phyloP scores from a whole-genome alignment of 805 yeast species.

The Soucietia sequanensis region DNA sequence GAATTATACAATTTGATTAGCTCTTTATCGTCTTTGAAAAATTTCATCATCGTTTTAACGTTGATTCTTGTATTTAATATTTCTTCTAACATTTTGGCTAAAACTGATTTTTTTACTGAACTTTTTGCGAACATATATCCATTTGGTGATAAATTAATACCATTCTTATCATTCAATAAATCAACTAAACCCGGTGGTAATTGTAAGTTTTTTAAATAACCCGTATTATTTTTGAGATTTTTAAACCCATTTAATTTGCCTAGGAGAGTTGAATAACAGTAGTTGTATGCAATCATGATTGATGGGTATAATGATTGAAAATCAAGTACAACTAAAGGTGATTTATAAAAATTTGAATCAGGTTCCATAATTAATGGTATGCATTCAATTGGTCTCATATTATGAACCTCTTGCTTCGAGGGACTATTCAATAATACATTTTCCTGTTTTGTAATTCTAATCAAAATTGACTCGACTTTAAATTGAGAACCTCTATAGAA shows the following conservation, averaged over 20 bases:
- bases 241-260: slow-evolving; percentile 60
- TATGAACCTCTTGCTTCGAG: slow-evolving; percentile 72
- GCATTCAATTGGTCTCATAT: slow-evolving; percentile 82
- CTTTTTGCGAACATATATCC: slow-evolving; percentile 77
- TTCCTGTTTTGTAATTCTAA: slow-evolving; percentile 74
- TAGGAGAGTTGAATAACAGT: slow-evolving; percentile 73
- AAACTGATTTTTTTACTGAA: slow-evolving; percentile 61
- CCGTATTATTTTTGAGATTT: slow-evolving; percentile 48
- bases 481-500: slow-evolving; percentile 90
- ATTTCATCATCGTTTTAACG: slow-evolving; percentile 72
- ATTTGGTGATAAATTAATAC: slow-evolving; percentile 74
- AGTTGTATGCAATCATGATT: slow-evolving; percentile 84
- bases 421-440: slow-evolving; percentile 76
- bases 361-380: slow-evolving; percentile 95
- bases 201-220: slow-evolving; percentile 45
- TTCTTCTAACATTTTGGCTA: slow-evolving; percentile 84
- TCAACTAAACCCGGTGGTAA: slow-evolving; percentile 59
- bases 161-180: slow-evolving; percentile 46
- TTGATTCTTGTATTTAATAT: slow-evolving; percentile 76
- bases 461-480: slow-evolving; percentile 83
- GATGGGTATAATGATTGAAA: slow-evolving; percentile 96
- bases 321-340: slow-evolving; percentile 87
- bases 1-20: slow-evolving; percentile 61
- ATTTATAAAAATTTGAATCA: slow-evolving; percentile 74
- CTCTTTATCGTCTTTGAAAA: slow-evolving; percentile 43